Conservation (phyloP, 805 yeast species). For the Candida maesae region DNA sequence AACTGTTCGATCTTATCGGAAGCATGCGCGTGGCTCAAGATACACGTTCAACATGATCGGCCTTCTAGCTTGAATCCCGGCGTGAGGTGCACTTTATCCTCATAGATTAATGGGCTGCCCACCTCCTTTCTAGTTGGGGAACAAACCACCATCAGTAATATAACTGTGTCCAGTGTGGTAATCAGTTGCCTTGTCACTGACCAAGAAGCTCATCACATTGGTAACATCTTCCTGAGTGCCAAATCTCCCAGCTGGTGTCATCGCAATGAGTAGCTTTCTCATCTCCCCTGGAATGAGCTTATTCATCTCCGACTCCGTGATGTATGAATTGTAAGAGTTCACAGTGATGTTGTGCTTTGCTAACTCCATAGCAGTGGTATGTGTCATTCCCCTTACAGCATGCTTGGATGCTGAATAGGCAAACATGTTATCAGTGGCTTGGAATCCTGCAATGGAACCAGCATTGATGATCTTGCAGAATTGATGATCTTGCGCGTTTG, state of each 20-base stretch:
- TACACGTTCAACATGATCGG: too few species aligned
- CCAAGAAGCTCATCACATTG: constrained; percentile 33
- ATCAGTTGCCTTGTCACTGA: constrained; percentile 31
- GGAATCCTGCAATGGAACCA: constrained; percentile 33
- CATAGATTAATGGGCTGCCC: too few species aligned
- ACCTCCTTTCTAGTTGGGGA: too few species aligned
- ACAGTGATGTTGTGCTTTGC: constrained; percentile 34
- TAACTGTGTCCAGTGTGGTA: constrained; percentile 34
- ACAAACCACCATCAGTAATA: constrained; percentile 35
- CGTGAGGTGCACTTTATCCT: too few species aligned
- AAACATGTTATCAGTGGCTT: constrained; percentile 29
- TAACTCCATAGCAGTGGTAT: constrained; percentile 35
- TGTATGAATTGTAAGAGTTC: constrained; percentile 38
- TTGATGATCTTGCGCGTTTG: constrained; percentile 37
- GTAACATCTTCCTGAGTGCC: constrained; percentile 36
- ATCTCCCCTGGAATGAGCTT: constrained; percentile 29
- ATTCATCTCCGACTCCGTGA: constrained; percentile 35
- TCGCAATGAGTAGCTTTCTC: constrained; percentile 21
- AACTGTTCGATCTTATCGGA: too few species aligned
- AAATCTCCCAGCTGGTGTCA: constrained; percentile 31
- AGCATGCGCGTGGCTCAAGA: too few species aligned
- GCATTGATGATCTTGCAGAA: too few species aligned
- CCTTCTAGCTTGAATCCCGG: too few species aligned
- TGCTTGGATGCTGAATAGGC: constrained; percentile 34
- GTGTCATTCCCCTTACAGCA: constrained; percentile 35